A percentile compares a stretch with the other conserved stretches of the same genome.
Conservation (phyloP, 768 basidiomycete genomes). For the Phaffia australis region DNA sequence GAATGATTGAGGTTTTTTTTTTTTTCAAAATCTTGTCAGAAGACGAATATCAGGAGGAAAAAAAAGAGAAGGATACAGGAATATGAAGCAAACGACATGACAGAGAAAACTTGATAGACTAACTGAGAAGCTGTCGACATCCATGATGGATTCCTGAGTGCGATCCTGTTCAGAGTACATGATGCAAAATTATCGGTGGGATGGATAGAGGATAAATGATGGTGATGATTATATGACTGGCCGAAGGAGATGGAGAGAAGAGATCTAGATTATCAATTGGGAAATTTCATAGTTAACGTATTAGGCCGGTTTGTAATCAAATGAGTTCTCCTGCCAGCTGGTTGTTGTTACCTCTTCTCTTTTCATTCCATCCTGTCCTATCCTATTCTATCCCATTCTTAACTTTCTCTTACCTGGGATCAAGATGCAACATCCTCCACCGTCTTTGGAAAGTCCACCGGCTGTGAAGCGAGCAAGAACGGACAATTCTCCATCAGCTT, state of each 20-base stretch:
- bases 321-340: background rate
- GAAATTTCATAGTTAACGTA: no score
- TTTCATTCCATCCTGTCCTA: background rate
- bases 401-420: conserved; percentile 1
- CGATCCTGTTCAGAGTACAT: conserved; percentile 10
- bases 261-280: no score
- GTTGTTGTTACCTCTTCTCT: background rate
- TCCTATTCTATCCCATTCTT: background rate
- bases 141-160: no score
- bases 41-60: no score
- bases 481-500: conserved; percentile 4
- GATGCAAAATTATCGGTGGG: background rate
- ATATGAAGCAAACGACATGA: no score
- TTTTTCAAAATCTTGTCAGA: no score
- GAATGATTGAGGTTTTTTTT: background rate
- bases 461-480: conserved; percentile 11
- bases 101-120: no score
- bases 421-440: conserved; percentile 7
- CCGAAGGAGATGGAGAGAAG: no score
- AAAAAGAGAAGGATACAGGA: background rate
- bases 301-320: background rate
- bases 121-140: no score
- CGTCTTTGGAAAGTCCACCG: background rate
- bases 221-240: background rate
- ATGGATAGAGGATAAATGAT: background rate